Base-by-base conservation (phyloP, 2,329 filamentous ascomycete genomes). In the Verticillium longisporum region DNA sequence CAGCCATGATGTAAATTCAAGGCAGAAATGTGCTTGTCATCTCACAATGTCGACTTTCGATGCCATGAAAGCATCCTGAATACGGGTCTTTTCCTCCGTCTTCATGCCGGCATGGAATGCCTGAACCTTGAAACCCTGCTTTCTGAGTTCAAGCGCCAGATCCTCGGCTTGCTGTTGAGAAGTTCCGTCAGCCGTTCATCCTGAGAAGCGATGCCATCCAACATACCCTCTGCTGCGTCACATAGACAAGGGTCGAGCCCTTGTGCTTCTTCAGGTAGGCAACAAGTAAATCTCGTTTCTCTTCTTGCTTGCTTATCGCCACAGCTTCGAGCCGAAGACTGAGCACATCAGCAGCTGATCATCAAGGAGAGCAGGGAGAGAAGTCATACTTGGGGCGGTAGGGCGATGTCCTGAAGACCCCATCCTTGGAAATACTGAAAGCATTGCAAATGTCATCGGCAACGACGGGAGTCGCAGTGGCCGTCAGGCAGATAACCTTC, bases 181-280 rank as follows among this genome's bases (percentile, higher is more conserved):
- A 7, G 21, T 3, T 5, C 3, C n/a, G 50, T 67, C 41, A 69
- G 66, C 9, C 32, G 26, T 34, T 26, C 14, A 11, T 55, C 11
- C 34, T 32, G 11, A 1, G 3, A 10, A 18, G 2, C 4, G 3
- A 6, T 2, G 1, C 7, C 5, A 26, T 6, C 1, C 5, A 13
- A 34, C 61, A 1, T 59, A 73, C 74, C 64, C 78, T 80, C 61
- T 87, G 85, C 0, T 81, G 68, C 0, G 84, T 86, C 1, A 87
- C 83, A 60, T 88, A 88, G 13, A 88, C 76, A 26, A 88, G 81
- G 0, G 83, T 83, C 2, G 85, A 75, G 0, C 85, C 86, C 1
- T 76, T 73, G 60, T 87, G 75, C 0, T 74, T 64, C 36, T 71
- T 72, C 9, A 88, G 71, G 62, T 86, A 87, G 0, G 70, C 62